Evolutionary conservation across 129 eudicot species (phyloP).

Genomic region (Helianthus annuus): DNA sequence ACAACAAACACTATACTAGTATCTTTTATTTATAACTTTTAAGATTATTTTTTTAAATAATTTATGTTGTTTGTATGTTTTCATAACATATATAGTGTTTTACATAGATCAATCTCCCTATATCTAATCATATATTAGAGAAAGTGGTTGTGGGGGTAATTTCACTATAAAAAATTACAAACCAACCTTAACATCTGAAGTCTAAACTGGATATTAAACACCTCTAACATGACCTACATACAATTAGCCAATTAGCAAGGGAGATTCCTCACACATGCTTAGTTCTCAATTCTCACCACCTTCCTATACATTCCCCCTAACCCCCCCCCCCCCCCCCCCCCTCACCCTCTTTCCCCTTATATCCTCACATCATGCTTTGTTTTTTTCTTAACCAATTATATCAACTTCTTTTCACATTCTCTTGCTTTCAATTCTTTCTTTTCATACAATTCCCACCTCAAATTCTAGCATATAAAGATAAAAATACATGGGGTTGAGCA

Average conservation of each 20-base stretch:
- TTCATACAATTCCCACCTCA: constrained; percentile 19
- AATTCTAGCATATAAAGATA: neutral
- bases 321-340: constrained; percentile 11
- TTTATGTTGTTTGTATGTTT: too few relatives aligned
- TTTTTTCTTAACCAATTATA: constrained; percentile 14
- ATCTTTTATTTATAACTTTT: too few relatives aligned
- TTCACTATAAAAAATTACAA: neutral
- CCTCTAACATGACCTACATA: constrained; percentile 19
- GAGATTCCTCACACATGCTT: constrained; percentile 29
- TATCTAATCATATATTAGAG: too few relatives aligned
- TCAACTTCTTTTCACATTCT: constrained; percentile 18
- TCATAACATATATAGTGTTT: too few relatives aligned
- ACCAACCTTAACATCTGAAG: neutral
- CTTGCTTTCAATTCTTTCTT: constrained; percentile 13
- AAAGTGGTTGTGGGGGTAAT: too few relatives aligned
- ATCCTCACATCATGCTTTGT: constrained; percentile 36
- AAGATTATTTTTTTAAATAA: too few relatives aligned
- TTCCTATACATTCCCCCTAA: constrained; percentile 31
- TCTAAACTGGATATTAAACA: constrained; percentile 1
- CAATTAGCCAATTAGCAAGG: constrained; percentile 11
- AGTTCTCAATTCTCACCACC: constrained; percentile 39
- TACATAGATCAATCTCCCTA: too few relatives aligned
- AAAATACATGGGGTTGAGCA: constrained; percentile 63
- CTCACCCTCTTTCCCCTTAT: constrained; percentile 16
- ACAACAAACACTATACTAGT: too few relatives aligned